phyloP scores from a whole-genome alignment of 345 rosid species.

The Syzygium aromaticum region DNA sequence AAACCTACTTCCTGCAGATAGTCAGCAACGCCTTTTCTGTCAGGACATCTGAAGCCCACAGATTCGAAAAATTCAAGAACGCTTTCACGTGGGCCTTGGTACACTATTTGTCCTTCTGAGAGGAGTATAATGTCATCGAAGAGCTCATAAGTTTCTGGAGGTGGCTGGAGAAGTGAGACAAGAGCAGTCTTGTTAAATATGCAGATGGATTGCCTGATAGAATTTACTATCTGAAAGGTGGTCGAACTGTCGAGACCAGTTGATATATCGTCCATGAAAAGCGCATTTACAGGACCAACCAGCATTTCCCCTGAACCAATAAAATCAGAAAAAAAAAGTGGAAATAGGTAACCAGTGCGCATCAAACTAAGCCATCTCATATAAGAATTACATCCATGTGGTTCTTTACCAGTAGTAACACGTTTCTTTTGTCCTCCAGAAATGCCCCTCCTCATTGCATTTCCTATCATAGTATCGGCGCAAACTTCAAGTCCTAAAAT shows the following conservation, averaged over 20 bases:
- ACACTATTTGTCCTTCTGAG: constrained; percentile 45
- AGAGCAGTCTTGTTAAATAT: constrained; percentile 30
- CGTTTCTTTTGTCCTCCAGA: constrained; percentile 13
- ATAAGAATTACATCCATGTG: not conserved
- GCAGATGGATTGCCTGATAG: constrained; percentile 37
- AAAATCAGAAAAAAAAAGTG: not conserved
- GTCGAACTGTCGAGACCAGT: constrained; percentile 60
- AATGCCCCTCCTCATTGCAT: constrained; percentile 7
- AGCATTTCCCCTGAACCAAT: constrained; percentile 36
- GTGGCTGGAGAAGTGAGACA: constrained; percentile 59
- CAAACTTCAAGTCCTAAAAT: constrained; percentile 11
- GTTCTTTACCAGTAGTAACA: constrained; percentile 2
- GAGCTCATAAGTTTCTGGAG: constrained; percentile 51
- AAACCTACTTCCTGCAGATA: constrained; percentile 43
- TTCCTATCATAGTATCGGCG: constrained; percentile 4
- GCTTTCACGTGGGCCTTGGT: constrained; percentile 33
- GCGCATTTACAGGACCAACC: constrained; percentile 41
- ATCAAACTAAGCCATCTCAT: not conserved
- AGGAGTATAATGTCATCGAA: constrained; percentile 48
- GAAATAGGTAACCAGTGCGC: not conserved
- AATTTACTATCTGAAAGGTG: constrained; percentile 44
- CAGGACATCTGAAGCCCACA: constrained; percentile 50
- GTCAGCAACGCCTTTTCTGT: constrained; percentile 46
- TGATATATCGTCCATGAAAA: constrained; percentile 56
- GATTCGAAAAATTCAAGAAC: constrained; percentile 36